Base-by-base conservation (phyloP, 306 rosid species). In the Lathyrus tuberosus region DNA sequence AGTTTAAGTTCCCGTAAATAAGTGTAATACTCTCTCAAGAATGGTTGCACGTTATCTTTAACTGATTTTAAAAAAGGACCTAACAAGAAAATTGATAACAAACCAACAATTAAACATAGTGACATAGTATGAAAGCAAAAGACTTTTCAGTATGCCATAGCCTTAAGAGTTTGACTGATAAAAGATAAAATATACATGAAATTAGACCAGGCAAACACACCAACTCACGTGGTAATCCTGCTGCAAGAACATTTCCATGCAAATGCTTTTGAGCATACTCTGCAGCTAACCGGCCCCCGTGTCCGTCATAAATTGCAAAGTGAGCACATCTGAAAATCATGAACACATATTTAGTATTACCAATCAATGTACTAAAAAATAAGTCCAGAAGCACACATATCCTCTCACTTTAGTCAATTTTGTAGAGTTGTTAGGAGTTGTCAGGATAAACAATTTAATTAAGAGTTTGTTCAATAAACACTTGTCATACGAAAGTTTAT, bases 151-250 rank as follows among this genome's bases (percentile, higher is more conserved):
- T 72, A 64, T 8, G 57, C 47, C 63, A 61, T 35, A 12, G 57
- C 33, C 46, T 31, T 63, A 57, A 72, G 43, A 80, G 75, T 48
- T 48, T 40, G 43, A 74, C 33, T 30, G 74, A 65, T 66, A 37
- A 62, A 70, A 72, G 60, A 1, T 71, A 33, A 64, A 72, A 53
- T 62, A 72, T 72, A 65, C 76, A 69, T 43, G 62, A 77, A 83
- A 87, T 65, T 78, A 84, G 89, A 89, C 89, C 87, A 81, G 77
- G 92, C 85, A 83, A 89, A 92, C 96, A 89, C 92, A 89, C 97
- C 97, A 89, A 92, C 97, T 92, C 97, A 92, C 95, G 96, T 92
- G 97, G 95, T 87, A 92, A 92, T 78, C 97, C 97, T 14, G 96
- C 82, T 15, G 85, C 77, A 42, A 92, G 90, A 78, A 87, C 97